Percentiles rank a stretch among this genome's conserved stretches.
Conservation (phyloP, 2,329 filamentous ascomycete species). For the Lasiodiplodia hormozganensis region DNA sequence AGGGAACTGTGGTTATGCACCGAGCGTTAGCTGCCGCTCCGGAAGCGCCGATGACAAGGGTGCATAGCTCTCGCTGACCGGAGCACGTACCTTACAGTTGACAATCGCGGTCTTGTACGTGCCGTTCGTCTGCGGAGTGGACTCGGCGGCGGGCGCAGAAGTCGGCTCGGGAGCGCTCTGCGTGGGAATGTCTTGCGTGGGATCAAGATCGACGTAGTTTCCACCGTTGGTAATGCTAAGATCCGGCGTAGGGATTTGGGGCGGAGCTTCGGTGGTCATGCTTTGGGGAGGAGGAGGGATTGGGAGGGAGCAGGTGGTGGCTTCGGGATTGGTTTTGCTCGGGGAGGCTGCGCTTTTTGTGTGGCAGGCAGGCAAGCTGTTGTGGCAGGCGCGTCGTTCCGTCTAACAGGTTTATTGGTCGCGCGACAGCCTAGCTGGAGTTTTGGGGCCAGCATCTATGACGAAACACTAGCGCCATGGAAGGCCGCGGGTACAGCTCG, state of each 20-base stretch:
- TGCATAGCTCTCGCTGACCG: conserved; percentile 32
- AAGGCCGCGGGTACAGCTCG: background rate
- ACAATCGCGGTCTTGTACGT: conserved; percentile 45
- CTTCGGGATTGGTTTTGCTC: background rate
- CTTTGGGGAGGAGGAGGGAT: background rate
- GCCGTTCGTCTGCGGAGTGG: conserved; percentile 29
- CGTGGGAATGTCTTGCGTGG: conserved; percentile 32
- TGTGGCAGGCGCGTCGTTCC: conserved; percentile 12
- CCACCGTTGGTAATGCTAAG: conserved; percentile 30
- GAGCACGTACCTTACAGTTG: conserved; percentile 53
- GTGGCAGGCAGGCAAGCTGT: conserved; percentile 10
- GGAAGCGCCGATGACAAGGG: conserved; percentile 36
- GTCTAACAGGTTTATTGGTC: conserved; percentile 23
- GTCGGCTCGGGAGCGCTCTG: conserved; percentile 16
- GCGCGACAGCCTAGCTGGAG: conserved; percentile 26
- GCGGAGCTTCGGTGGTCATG: conserved; percentile 32
- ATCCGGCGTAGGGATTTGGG: conserved; percentile 30
- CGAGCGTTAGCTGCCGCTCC: conserved; percentile 45
- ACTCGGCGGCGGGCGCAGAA: conserved; percentile 16
- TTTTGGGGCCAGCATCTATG: conserved; percentile 21
- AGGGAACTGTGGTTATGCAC: conserved; percentile 42
- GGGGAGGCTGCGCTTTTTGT: conserved; percentile 12
- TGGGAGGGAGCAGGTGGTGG: background rate
- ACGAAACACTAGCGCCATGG: conserved; percentile 28
- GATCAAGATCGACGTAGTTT: conserved; percentile 43